Base-by-base conservation (phyloP, 202 grass and related monocot genomes). In the Digitaria exilis region DNA sequence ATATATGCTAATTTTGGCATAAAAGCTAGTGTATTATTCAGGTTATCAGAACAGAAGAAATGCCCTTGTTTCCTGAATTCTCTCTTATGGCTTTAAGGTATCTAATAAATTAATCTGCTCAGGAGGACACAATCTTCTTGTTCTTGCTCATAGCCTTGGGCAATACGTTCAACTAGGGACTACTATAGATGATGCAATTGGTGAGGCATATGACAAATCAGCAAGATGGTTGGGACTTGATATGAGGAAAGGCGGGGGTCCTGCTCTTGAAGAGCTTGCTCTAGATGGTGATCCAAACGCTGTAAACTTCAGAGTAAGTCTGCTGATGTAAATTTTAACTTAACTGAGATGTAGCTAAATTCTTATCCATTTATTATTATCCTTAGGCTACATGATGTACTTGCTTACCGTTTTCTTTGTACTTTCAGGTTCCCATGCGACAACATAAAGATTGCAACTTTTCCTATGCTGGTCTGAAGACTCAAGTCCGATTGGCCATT, bases 401-500 rank as follows among this genome's bases (percentile, higher is more conserved):
- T 84, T 51, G 62, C 54, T 85, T 82, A 25, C 56, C 0, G 76
- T 84, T 79, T 45, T 42, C 24, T 64, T 81, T 74, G n/a, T 54
- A 79, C 65, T 57, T 82, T 34, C 62, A 98, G 96, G 88, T 98
- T 87, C 91, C 96, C n/a, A 98, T 98, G 96, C 75, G 89, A 70
- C 96, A 93, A 65, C 90, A 98, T 65, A 98, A 98, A 87, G 92
- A 98, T 87, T 98, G 96, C 85, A 98, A 98, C 82, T 98, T 98
- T 72, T 98, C 96, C 61, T 98, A 98, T 92, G 96, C 96, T 82
- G 96, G 96, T 68, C 80, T 98, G 73, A 95, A 98, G 91, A 95
- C 96, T 78, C 96, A 98, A 98, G 90, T 98, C 78, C 89, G 93
- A 86, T 50, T 95, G 69, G 92, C 92, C 57, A 98, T 95, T 86